A percentile compares a stretch with the other conserved stretches of the same genome.
Conservation (phyloP, 331 rosid genomes). For the Ulmus americana region DNA sequence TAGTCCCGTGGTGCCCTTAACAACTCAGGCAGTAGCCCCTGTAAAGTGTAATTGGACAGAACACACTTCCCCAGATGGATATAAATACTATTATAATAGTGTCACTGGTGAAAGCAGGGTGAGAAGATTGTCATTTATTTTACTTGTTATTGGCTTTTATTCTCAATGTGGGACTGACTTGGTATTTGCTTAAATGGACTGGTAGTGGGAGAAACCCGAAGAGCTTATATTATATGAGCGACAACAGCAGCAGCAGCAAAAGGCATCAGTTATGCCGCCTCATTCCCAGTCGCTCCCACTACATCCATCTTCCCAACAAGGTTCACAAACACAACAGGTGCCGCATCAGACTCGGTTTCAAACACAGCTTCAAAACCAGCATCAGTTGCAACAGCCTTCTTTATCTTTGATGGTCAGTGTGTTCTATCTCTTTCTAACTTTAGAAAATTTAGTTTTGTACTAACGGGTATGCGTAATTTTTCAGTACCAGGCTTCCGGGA, state of each 20-base stretch:
- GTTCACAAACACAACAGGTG: constrained; percentile 50
- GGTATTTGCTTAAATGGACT: constrained; percentile 20
- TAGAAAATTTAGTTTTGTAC: constrained; percentile 3
- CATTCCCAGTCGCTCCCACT: constrained; percentile 48
- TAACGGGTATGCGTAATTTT: constrained; percentile 30
- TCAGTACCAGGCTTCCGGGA: constrained; percentile 60
- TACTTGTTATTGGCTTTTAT: constrained; percentile 10
- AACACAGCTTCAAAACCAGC: constrained; percentile 47
- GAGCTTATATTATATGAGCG: constrained; percentile 56
- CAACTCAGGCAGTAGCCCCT: constrained; percentile 38
- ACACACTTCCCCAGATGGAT: constrained; percentile 90
- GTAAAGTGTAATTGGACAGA: constrained; percentile 82
- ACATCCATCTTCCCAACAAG: constrained; percentile 44
- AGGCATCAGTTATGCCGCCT: constrained; percentile 48
- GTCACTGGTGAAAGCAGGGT: constrained; percentile 92
- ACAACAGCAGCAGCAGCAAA: constrained; percentile 65
- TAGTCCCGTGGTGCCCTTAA: constrained; percentile 36
- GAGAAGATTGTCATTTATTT: constrained; percentile 27
- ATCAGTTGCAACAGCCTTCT: constrained; percentile 53
- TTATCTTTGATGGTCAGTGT: constrained; percentile 45
- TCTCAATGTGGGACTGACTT: constrained; percentile 24
- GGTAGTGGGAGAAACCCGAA: constrained; percentile 97
- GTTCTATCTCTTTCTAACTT: constrained; percentile 2
- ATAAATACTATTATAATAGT: constrained; percentile 79
- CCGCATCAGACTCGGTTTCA: constrained; percentile 56